Percentiles rank a stretch among this genome's conserved stretches.
phyloP scores from a whole-genome alignment of 177 flowering plant genomes.

The Telopea speciosissima region DNA sequence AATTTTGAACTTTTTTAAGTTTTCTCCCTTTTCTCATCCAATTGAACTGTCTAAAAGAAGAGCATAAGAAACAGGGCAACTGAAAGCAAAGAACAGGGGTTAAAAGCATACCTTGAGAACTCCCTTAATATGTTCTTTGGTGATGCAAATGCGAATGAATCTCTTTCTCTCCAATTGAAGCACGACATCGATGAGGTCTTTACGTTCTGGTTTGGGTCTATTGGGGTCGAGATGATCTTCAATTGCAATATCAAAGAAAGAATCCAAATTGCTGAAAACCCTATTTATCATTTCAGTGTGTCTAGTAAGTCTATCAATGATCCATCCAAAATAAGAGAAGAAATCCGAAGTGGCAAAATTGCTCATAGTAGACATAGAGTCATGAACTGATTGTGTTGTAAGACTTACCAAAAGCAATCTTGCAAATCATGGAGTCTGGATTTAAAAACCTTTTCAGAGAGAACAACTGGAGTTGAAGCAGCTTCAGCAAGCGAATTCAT shows the following conservation, averaged over 20 bases:
- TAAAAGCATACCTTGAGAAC: slow-evolving; percentile 3
- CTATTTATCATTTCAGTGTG: background rate
- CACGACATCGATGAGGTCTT: slow-evolving; percentile 8
- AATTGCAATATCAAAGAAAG: background rate
- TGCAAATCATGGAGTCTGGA: background rate
- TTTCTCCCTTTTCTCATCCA: no score
- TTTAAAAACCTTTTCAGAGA: background rate
- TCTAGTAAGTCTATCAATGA: slow-evolving; percentile 1
- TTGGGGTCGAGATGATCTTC: slow-evolving; percentile 6
- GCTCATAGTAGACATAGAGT: background rate
- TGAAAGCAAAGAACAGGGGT: background rate
- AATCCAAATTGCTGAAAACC: no score
- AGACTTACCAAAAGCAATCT: slow-evolving; percentile 4
- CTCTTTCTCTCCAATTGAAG: background rate
- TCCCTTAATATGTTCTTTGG: slow-evolving; percentile 5
- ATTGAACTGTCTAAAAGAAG: no score
- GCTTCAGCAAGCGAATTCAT: background rate
- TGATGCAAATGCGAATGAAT: background rate
- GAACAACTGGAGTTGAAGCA: background rate
- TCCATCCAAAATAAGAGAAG: slow-evolving; percentile 7
- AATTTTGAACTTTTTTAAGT: no score
- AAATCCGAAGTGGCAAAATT: background rate
- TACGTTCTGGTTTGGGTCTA: background rate
- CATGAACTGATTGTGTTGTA: background rate
- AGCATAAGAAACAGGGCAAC: no score